Evolutionary conservation across 257 asterid genomes (phyloP), one percentile per base, ranked within the genome.

Genomic region (Jacaranda copaia): DNA sequence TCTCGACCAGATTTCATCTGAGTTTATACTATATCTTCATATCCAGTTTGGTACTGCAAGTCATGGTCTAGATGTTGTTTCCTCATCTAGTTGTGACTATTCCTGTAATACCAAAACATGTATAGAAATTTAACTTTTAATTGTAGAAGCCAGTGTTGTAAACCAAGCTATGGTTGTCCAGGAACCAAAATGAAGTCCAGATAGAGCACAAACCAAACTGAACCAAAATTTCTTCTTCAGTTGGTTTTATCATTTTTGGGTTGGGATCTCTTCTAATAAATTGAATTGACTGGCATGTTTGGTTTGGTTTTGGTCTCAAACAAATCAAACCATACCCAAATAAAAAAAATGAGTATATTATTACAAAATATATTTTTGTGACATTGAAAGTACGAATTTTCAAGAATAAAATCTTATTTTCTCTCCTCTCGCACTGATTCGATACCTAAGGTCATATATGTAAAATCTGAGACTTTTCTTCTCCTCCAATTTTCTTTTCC

Each of bases 21-120:
- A 14, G 40, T 42, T 42, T 57, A 11, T 40, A 53, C 8, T 43
- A 8, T 36, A 66, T 70, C 67, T 77, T 49, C 10, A 38, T 58
- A 57, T 59, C 19, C 11, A 46, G 66, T 73, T 74, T 46, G 61
- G 76, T 66, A 32, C 43, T 48, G 61, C 65, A 16, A 46, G 4
- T 49, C 64, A 56, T 49, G 48, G 70, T 79, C 32, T 18, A 42
- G 38, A 35, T n/a, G 15, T 51, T 72, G 48, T 61, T 38, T 56
- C 74, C 52, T 67, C 16, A 46, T 70, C 18, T 43, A 46, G 58
- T 49, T 70, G 12, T 70, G 49, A 19, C 57, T 36, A 13, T 55
- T 15, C 13, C 46, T 20, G 36, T 70, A 39, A n/a, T 15, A 51
- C 7, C 40, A 61, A 38, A 25, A 18, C 15, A 20, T 59, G 8